Base-by-base conservation (phyloP, 108 stramenopile species). In the Skeletonema marinoi region DNA sequence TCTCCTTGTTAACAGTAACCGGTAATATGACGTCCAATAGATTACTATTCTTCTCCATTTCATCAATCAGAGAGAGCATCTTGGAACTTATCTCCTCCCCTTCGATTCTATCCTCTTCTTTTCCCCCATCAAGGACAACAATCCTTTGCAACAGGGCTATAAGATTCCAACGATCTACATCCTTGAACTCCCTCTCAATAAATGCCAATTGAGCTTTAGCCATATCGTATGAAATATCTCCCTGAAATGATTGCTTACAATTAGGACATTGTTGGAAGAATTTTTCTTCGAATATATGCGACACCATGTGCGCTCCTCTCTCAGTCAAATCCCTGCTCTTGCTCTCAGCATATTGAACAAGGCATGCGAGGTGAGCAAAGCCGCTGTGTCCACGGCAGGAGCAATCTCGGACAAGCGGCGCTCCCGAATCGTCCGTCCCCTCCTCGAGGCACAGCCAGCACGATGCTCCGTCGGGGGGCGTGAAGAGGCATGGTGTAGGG, bases 401-500 rank as follows among this genome's bases (percentile, higher is more conserved):
- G 62, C 62, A 63, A 63, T 63, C 62, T 16, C 62, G 62, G 19
- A 63, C 62, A n/a, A 63, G 62, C 21, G 62, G 62, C 21, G 32
- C 62, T 63, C 62, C 62, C 60, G 60, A 61, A 11, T 61, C 60
- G 60, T 61, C 32, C 60, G 60, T 2, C n/a, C 60, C 60, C 8
- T 32, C 62, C 5, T 63, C 62, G 25, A 63, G 38, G 25, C 62
- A 63, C 6, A 63, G 4, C 62, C 62, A 63, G 38, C 62, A 63
- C n/a, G 5, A 33, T 63, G 39, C 39, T 12, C 39, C 39, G 39
- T 12, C 39, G 11, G 11, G 39, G 11, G 25, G 25, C 25, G 0
- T 25, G 25, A 25, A 25, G n/a, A n/a, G n/a, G n/a, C n/a, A n/a
- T n/a, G n/a, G n/a, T n/a, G n/a, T n/a, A n/a, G n/a, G n/a, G 25